Evolutionary conservation across 352 stramenopile genomes (phyloP).

Genomic region (Plasmopara muralis): DNA sequence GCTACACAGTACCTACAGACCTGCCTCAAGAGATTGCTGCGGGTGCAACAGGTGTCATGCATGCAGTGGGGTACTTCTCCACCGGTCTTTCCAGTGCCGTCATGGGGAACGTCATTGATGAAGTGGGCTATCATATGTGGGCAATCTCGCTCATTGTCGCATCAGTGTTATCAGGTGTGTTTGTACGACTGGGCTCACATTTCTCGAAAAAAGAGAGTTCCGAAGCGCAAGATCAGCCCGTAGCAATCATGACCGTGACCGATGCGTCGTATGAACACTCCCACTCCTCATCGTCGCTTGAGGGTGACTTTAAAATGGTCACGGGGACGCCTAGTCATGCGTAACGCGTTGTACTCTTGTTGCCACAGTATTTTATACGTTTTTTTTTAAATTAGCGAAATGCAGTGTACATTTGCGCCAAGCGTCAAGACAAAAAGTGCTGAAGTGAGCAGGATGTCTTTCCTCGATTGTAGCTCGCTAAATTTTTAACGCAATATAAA

Average conservation of each 20-base stretch:
- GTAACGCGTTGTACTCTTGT: background rate
- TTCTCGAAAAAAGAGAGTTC: slow-evolving; percentile 31
- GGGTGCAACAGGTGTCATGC: slow-evolving; percentile 57
- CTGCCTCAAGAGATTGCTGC: slow-evolving; percentile 64
- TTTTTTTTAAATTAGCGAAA: background rate
- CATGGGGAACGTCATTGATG: slow-evolving; percentile 58
- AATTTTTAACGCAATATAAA: too few species aligned
- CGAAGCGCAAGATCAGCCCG: slow-evolving; percentile 22
- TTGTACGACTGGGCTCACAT: slow-evolving; percentile 52
- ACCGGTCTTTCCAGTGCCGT: slow-evolving; percentile 54
- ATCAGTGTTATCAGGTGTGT: slow-evolving; percentile 50
- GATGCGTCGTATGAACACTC: slow-evolving; percentile 14
- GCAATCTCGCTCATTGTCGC: slow-evolving; percentile 48
- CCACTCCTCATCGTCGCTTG: slow-evolving; percentile 9
- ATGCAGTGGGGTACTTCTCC: slow-evolving; percentile 57
- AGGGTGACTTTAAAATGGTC: slow-evolving; percentile 18
- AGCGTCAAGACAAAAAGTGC: background rate
- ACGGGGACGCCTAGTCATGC: slow-evolving; percentile 14
- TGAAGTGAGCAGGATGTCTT: too few species aligned
- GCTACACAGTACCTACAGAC: slow-evolving; percentile 68
- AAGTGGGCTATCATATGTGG: slow-evolving; percentile 53
- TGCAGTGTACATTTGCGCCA: background rate
- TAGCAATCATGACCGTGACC: slow-evolving; percentile 6
- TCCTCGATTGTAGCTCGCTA: too few species aligned
- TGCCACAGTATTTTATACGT: background rate